Conservation (phyloP, 2,329 filamentous ascomycete species). For the Sporothrix euskadiensis region DNA sequence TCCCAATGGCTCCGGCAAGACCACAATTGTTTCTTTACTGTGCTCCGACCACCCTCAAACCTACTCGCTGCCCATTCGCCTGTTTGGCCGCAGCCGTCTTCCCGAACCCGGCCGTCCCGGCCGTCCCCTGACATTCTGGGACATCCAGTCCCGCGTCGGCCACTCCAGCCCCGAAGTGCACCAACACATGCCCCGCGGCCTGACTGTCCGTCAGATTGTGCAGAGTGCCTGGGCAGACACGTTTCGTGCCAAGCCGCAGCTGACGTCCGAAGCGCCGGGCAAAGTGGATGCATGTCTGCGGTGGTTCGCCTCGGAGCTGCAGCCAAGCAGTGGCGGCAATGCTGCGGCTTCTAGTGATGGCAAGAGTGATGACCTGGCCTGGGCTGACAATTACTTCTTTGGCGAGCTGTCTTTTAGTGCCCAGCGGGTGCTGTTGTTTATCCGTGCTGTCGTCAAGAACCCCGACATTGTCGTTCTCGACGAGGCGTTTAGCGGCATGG, state of each 20-base stretch:
- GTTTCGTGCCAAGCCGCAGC: constrained; percentile 68
- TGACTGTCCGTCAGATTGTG: constrained; percentile 72
- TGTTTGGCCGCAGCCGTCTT: constrained; percentile 81
- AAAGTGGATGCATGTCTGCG: constrained; percentile 68
- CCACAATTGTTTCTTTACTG: constrained; percentile 86
- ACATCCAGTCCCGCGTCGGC: constrained; percentile 85
- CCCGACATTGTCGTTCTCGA: constrained; percentile 83
- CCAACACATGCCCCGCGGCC: constrained; percentile 78
- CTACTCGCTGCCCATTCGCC: constrained; percentile 81
- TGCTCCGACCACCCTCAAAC: constrained; percentile 95
- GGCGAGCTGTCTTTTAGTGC: constrained; percentile 75
- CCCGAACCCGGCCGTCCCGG: constrained; percentile 60
- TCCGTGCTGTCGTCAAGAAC: constrained; percentile 77
- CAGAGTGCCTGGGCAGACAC: constrained; percentile 92
- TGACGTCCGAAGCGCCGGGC: constrained; percentile 57
- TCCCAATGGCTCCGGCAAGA: constrained; percentile 93
- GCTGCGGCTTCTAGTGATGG: neutral
- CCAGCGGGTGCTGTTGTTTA: constrained; percentile 81
- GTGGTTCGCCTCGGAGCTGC: constrained; percentile 80
- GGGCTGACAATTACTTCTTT: constrained; percentile 69
- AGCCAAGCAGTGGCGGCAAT: constrained; percentile 37
- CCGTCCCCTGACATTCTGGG: constrained; percentile 80
- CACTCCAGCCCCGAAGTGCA: constrained; percentile 95
- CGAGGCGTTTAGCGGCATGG: constrained; percentile 85
- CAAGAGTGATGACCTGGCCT: constrained; percentile 47